These are phyloP conservation scores for Hypoxylon rubiginosum DNA, from an alignment of 2,329 filamentous ascomycete genomes.

Conservation along the genomic window DNA sequence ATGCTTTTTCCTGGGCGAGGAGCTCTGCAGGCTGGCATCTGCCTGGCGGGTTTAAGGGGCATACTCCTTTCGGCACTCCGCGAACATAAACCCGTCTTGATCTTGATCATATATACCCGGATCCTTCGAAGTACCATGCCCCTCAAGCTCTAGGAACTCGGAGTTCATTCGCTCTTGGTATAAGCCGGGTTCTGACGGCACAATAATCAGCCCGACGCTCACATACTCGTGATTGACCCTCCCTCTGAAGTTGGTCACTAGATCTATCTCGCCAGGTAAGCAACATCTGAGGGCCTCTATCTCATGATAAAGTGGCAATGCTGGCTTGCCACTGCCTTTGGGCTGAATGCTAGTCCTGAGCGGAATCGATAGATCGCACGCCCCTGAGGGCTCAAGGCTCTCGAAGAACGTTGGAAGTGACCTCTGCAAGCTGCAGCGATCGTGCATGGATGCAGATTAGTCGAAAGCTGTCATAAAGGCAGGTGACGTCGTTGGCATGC, in stretches of 20 bases:
- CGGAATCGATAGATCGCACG: background rate
- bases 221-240: background rate
- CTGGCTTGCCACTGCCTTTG: background rate
- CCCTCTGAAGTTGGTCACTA: background rate
- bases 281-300: background rate
- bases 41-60: background rate
- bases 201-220: background rate
- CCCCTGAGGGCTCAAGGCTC: background rate
- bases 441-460: background rate
- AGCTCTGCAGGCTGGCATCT: background rate
- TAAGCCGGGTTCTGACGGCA: constrained; percentile 2
- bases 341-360: background rate
- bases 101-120: constrained; percentile 18
- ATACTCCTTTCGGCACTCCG: constrained; percentile 1
- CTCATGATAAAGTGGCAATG: background rate
- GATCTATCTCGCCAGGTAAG: background rate
- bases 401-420: background rate
- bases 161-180: constrained; percentile 1
- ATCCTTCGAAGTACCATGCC: constrained; percentile 2
- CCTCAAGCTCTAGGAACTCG: background rate
- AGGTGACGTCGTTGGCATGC: background rate
- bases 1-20: background rate
- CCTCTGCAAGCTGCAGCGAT: background rate
- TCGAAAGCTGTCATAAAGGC: background rate
- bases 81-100: background rate